Evolutionary conservation across 2,329 filamentous ascomycete genomes (phyloP).

Genomic region (Calonectria montana): DNA sequence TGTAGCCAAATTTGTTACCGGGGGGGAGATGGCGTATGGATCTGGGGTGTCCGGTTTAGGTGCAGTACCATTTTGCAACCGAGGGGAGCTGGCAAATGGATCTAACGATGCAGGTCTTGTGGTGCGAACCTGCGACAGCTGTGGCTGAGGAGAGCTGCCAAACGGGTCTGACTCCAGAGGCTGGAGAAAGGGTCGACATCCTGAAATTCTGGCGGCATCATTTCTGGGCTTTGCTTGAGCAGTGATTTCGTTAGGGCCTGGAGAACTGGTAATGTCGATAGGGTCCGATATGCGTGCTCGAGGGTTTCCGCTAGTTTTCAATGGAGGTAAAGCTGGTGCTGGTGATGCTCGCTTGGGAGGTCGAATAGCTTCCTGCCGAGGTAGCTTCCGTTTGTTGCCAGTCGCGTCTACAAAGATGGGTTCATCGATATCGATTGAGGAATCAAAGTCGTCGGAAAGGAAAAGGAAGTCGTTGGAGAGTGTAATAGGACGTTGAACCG

Average conservation of each 20-base stretch:
- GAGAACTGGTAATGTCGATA: slow-evolving; percentile 54
- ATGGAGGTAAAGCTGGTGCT: slow-evolving; percentile 9
- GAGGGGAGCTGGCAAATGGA: slow-evolving; percentile 36
- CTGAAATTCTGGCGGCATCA: not conserved
- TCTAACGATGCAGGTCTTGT: slow-evolving; percentile 30
- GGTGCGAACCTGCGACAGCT: not conserved
- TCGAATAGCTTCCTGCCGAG: slow-evolving; percentile 17
- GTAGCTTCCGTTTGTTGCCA: slow-evolving; percentile 46
- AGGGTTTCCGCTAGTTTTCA: not conserved
- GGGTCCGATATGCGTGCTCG: slow-evolving; percentile 29
- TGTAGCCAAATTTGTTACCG: not conserved
- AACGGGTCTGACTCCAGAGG: slow-evolving; percentile 47
- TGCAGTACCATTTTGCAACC: not conserved
- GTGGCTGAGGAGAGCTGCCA: slow-evolving; percentile 46
- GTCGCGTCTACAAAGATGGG: slow-evolving; percentile 31
- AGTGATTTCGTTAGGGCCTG: slow-evolving; percentile 25
- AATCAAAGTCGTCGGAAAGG: slow-evolving; percentile 54
- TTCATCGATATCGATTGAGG: slow-evolving; percentile 51
- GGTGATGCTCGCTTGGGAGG: slow-evolving; percentile 32
- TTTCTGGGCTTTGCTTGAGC: not conserved
- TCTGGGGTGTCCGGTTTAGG: slow-evolving; percentile 19
- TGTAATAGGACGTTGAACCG: not conserved
- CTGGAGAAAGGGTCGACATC: not conserved
- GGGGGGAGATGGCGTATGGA: slow-evolving; percentile 33
- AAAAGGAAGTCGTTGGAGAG: slow-evolving; percentile 27